Conservation (phyloP, 495 filamentous ascomycete genomes). For the Halenospora varia region DNA sequence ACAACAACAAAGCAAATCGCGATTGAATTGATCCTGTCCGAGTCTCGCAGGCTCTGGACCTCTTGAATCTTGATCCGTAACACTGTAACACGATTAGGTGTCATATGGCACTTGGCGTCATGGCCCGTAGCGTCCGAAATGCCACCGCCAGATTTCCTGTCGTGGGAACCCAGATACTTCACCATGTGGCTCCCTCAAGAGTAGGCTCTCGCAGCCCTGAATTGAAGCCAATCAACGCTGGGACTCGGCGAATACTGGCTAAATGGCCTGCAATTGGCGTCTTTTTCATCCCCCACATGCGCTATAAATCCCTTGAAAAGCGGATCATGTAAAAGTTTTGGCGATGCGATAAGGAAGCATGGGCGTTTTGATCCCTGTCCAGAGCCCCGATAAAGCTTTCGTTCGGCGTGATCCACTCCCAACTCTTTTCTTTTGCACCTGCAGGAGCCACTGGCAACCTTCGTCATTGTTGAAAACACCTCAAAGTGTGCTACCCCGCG, state of each 20-base stretch:
- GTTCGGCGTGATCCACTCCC: conserved; percentile 3
- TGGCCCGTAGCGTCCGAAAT: not conserved
- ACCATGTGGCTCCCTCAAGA: not conserved
- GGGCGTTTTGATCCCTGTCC: not conserved
- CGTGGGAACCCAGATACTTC: conserved; percentile 2
- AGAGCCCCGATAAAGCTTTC: conserved; percentile 14
- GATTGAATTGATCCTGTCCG: not conserved
- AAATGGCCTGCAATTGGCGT: not conserved
- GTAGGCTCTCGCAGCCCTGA: no score
- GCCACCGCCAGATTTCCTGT: not conserved
- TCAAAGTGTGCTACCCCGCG: conserved; percentile 6
- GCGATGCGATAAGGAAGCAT: not conserved
- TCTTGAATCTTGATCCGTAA: no score
- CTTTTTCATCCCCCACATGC: not conserved
- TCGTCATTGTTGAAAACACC: conserved; percentile 17
- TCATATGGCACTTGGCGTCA: not conserved
- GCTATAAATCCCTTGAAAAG: not conserved
- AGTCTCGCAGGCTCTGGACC: no score
- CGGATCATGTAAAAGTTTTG: not conserved
- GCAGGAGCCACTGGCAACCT: not conserved
- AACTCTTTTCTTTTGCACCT: conserved; percentile 9
- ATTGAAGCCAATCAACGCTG: not conserved
- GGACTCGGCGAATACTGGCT: not conserved
- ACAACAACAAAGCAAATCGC: not conserved
- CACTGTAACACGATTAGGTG: no score